phyloP scores from a whole-genome alignment of 78 protist species.

The Fonticula alba region DNA sequence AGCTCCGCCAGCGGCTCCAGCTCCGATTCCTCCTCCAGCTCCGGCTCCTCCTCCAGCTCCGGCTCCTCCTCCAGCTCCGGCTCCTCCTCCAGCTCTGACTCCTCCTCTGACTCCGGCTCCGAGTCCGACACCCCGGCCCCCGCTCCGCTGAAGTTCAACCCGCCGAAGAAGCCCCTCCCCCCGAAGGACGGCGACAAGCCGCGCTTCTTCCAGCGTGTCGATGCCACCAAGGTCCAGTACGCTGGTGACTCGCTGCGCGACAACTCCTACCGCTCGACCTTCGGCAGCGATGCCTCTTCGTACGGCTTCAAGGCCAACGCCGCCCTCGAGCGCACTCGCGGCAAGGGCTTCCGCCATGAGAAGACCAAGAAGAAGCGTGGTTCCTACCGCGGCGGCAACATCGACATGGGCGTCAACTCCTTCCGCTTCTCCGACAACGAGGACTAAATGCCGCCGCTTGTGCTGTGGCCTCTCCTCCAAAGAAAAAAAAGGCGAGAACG shows the following conservation, averaged over 20 bases:
- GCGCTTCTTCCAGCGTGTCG: background rate
- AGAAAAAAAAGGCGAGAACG: too few species aligned
- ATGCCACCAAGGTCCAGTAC: background rate
- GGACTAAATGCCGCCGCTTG: too few species aligned
- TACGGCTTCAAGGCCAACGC: constrained; percentile 14
- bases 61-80: background rate
- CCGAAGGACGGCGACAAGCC: background rate
- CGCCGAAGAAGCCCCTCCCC: background rate
- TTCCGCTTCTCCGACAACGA: constrained; percentile 16
- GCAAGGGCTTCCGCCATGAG: constrained; percentile 41
- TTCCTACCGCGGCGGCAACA: constrained; percentile 39
- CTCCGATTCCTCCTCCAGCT: too few species aligned
- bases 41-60: background rate
- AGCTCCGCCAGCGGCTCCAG: too few species aligned
- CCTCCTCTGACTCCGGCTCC: background rate
- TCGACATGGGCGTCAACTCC: constrained; percentile 18
- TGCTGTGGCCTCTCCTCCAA: too few species aligned
- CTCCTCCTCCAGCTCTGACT: background rate
- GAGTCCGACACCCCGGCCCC: background rate
- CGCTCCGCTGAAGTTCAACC: background rate
- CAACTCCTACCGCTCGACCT: background rate
- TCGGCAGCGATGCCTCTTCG: background rate
- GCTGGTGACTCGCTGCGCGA: background rate
- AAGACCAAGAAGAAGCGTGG: constrained; percentile 52
- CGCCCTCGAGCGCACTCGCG: constrained; percentile 11